These are phyloP conservation scores for Irpex sp. DNA, from an alignment of 1,284 basidiomycete genomes.

Conservation along the genomic window DNA sequence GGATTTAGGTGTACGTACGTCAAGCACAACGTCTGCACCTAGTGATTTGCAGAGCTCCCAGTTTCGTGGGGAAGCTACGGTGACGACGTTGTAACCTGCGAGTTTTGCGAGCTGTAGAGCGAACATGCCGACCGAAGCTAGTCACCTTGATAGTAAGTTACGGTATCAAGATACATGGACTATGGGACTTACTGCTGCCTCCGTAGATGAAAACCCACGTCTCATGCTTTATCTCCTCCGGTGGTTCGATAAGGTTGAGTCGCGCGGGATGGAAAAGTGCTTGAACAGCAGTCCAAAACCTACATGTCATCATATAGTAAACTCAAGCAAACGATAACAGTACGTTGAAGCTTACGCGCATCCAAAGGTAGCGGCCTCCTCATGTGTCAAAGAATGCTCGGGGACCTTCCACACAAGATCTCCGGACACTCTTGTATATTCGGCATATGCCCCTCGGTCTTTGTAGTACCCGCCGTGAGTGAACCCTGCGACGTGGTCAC, in stretches of 20 bases:
- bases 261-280: background rate
- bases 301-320: background rate
- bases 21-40: constrained; percentile 39
- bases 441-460: constrained; percentile 33
- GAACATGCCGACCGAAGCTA: constrained; percentile 38
- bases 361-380: constrained; percentile 37
- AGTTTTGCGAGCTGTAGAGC: constrained; percentile 41
- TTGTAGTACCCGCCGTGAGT: constrained; percentile 19
- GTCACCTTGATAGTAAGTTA: background rate
- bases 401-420: constrained; percentile 32
- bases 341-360: constrained; percentile 23
- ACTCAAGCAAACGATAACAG: constrained; percentile 14
- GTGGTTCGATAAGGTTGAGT: background rate
- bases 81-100: constrained; percentile 37
- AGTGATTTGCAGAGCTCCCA: constrained; percentile 33
- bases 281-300: background rate
- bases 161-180: background rate
- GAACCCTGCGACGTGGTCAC: constrained; percentile 25
- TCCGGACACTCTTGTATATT: constrained; percentile 34
- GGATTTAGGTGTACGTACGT: constrained; percentile 17
- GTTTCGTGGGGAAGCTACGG: constrained; percentile 37
- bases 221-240: background rate
- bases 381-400: constrained; percentile 13
- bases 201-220: constrained; percentile 13
- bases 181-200: constrained; percentile 24